These are phyloP conservation scores for Apiospora saccharicola DNA, from an alignment of 2,329 filamentous ascomycete species.

Conservation along the genomic window DNA sequence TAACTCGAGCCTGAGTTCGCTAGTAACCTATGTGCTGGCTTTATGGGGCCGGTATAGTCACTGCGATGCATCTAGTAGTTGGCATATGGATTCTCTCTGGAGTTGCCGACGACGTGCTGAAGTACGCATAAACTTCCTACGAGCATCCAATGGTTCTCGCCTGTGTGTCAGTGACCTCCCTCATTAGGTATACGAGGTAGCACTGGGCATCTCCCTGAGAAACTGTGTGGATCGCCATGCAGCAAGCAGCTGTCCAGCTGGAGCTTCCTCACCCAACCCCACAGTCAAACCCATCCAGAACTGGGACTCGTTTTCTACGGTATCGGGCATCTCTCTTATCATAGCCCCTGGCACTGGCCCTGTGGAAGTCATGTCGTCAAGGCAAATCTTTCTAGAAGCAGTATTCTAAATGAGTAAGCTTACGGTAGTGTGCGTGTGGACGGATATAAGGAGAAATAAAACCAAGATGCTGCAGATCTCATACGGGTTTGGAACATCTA, in stretches of 20 bases:
- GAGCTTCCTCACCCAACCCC: not conserved
- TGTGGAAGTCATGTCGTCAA: not conserved
- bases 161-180: not conserved
- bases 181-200: constrained; percentile 16
- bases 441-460: not conserved
- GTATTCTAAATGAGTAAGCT: not conserved
- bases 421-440: too few relatives aligned
- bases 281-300: not conserved
- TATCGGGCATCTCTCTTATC: constrained; percentile 2
- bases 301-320: not conserved
- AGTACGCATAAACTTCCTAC: not conserved
- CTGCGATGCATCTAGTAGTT: not conserved
- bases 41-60: not conserved
- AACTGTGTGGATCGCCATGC: constrained; percentile 13
- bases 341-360: not conserved
- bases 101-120: not conserved
- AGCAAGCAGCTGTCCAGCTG: not conserved
- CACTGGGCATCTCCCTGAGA: constrained; percentile 5
- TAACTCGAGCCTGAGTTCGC: not conserved
- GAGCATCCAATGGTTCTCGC: not conserved
- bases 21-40: not conserved
- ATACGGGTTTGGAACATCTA: too few relatives aligned
- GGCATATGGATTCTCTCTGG: not conserved
- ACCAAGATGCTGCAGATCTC: not conserved
- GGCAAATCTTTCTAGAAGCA: not conserved